A percentile compares a stretch with the other conserved stretches of the same genome.
These are phyloP conservation scores for Barnettozyma salicaria DNA, from an alignment of 805 yeast species.

Conservation along the genomic window DNA sequence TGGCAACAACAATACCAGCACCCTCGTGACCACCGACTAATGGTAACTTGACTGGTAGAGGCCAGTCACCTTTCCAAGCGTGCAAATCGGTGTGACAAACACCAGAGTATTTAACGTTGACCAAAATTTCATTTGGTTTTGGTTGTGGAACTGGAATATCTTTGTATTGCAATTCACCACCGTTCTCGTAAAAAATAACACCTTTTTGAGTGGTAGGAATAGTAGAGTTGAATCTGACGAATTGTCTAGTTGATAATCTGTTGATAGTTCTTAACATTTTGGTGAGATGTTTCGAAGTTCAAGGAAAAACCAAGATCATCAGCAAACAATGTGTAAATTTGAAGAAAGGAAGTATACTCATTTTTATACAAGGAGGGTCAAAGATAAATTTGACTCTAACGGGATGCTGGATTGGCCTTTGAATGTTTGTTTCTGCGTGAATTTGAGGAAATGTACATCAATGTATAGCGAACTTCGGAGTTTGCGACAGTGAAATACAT, in stretches of 20 bases:
- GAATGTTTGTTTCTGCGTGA: too few relatives aligned
- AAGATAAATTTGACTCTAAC: neutral
- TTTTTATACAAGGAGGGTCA: slow-evolving; percentile 2
- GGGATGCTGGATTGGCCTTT: too few relatives aligned
- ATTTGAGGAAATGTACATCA: too few relatives aligned
- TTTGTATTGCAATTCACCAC: slow-evolving; percentile 58
- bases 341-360: neutral
- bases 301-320: neutral
- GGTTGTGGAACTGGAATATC: slow-evolving; percentile 81
- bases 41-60: slow-evolving; percentile 65
- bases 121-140: slow-evolving; percentile 67
- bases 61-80: slow-evolving; percentile 96
- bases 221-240: slow-evolving; percentile 25
- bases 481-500: slow-evolving; percentile 2
- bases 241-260: slow-evolving; percentile 12
- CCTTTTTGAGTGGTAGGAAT: slow-evolving; percentile 70
- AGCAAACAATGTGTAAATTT: neutral
- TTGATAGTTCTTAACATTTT: slow-evolving; percentile 24
- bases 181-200: slow-evolving; percentile 57
- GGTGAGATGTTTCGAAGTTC: slow-evolving; percentile 1
- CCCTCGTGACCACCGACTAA: slow-evolving; percentile 89
- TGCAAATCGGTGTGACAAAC: slow-evolving; percentile 93
- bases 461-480: slow-evolving; percentile 4
- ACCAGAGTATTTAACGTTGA: slow-evolving; percentile 83
- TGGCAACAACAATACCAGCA: slow-evolving; percentile 78